Evolutionary conservation across 192 early-diverging fungal species (phyloP), one percentile per base, ranked within the genome.

Genomic region (Gonapodya prolifera): DNA sequence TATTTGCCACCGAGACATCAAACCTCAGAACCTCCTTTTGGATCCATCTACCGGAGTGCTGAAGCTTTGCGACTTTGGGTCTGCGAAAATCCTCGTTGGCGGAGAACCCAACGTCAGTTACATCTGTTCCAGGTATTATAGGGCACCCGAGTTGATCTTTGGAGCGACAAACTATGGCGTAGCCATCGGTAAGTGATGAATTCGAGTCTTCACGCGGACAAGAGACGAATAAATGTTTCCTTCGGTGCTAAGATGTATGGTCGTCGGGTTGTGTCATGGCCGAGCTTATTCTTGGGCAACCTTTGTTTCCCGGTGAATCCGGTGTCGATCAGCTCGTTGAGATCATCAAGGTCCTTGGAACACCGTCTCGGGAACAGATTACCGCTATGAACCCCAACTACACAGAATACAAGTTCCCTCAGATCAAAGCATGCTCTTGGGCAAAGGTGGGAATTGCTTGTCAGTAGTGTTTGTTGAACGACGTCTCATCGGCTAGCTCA

Each of bases 1-100:
- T 30, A 97, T 99, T 80, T 99, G 97, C 85, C 97, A 99, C 81
- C 91, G 97, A 78, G 97, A 99, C 83, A 98, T 99, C 82, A 99
- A 99, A 85, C 97, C 97, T 74, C 97, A 98, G 84, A 99, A 99
- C 83, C 83, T 99, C 83, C 87, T 99, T 75, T 85, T 99, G 45
- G 92, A 98, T 82, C 93, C 94, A 76, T 77, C 87, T 23, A 92
- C 89, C 17, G 95, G 96, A 23, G 90, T 98, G 75, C 86, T 99
- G 69, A 99, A 98, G 81, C 87, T 99, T 70, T 98, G 96, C 82
- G 97, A 99, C 84, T 99, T 99, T 86, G 97, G 97, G 76, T 93
- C 92, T 79, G 97, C 97, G 69, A 99, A 99, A 85, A 93, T 94
- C 18, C 88, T 99, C 71, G 85, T 96, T 28, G 90, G 91, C 33